These are phyloP conservation scores for Termitomyces sp. DNA, from an alignment of 768 basidiomycete species.

Conservation along the genomic window DNA sequence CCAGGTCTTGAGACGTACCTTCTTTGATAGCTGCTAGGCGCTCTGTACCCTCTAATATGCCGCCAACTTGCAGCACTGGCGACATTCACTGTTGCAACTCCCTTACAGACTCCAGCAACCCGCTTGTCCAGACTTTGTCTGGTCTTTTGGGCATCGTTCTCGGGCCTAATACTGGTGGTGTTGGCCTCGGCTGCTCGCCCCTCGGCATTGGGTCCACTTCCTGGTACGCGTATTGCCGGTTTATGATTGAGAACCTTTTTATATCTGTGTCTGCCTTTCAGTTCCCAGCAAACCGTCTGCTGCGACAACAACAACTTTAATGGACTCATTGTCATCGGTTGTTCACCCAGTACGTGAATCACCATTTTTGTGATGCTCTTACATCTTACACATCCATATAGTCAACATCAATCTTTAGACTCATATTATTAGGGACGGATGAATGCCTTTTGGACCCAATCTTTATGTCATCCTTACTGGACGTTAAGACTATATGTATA, in stretches of 20 bases:
- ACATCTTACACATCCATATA: conserved; percentile 1
- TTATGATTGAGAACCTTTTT: neutral
- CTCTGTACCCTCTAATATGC: conserved; percentile 26
- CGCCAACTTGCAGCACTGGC: conserved; percentile 35
- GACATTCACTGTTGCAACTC: conserved; percentile 38
- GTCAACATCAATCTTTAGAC: conserved; percentile 19
- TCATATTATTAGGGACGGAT: neutral
- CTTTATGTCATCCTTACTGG: neutral
- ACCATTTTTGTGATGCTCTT: neutral
- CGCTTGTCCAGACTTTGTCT: conserved; percentile 13
- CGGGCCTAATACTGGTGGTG: conserved; percentile 7
- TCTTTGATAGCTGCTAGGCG: conserved; percentile 28
- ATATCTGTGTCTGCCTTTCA: too few relatives aligned
- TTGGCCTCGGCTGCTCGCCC: conserved; percentile 34
- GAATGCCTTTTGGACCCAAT: neutral
- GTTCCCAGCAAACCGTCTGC: conserved; percentile 37
- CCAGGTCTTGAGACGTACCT: neutral
- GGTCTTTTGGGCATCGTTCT: conserved; percentile 28
- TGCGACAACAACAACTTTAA: conserved; percentile 39
- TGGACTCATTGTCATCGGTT: conserved; percentile 37
- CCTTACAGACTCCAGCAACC: conserved; percentile 14
- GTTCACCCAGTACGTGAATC: conserved; percentile 32
- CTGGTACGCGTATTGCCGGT: conserved; percentile 21
- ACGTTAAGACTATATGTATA: neutral
- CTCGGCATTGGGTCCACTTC: conserved; percentile 18